Conservation (phyloP, 345 rosid genomes). For the Salix suchowensis region DNA sequence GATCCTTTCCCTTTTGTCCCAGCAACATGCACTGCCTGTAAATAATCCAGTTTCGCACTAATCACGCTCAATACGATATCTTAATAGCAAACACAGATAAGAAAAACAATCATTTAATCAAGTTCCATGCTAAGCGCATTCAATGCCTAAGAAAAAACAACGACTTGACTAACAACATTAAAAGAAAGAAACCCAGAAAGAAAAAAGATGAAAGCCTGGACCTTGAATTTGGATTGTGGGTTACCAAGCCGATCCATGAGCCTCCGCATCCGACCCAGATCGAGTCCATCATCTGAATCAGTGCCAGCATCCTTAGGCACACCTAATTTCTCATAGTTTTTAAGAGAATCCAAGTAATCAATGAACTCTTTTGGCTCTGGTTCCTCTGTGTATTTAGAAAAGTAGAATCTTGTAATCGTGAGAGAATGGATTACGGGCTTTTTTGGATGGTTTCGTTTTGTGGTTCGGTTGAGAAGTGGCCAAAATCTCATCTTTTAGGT, state of each 20-base stretch:
- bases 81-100: neutral
- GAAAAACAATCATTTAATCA: neutral
- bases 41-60: neutral
- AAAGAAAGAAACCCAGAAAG: neutral
- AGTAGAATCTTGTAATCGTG: neutral
- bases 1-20: conserved; percentile 98
- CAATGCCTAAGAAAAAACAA: neutral
- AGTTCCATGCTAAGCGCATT: neutral
- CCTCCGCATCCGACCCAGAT: conserved; percentile 74
- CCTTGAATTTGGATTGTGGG: conserved; percentile 78
- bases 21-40: conserved; percentile 74
- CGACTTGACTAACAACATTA: too few species aligned
- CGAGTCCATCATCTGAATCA: conserved; percentile 78
- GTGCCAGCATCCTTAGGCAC: conserved; percentile 84
- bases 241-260: conserved; percentile 68
- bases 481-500: conserved; percentile 15
- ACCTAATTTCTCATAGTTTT: conserved; percentile 81
- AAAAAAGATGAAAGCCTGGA: conserved; percentile 12
- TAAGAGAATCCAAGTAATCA: conserved; percentile 67
- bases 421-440: neutral
- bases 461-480: conserved; percentile 9
- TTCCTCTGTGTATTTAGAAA: conserved; percentile 34
- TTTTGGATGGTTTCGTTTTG: neutral
- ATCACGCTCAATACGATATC: neutral
- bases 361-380: conserved; percentile 52